Conservation (phyloP, 805 yeast species). For the Candida broadrunensis region DNA sequence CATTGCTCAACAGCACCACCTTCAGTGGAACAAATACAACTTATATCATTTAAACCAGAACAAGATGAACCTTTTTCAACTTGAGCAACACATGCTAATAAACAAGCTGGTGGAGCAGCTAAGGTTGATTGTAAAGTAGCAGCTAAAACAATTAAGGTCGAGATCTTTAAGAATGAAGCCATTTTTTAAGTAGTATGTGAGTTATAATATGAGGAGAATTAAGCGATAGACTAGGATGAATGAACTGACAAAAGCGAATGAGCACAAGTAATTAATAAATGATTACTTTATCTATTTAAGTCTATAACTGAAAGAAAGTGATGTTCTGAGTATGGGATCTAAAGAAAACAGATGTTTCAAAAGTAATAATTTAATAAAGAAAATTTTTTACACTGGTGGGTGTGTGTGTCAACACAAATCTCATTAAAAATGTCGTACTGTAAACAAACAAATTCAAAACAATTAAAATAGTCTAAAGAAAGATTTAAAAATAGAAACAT, state of each 20-base stretch:
- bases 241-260: background rate
- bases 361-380: no score
- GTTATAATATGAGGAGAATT: background rate
- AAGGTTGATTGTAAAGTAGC: conserved; percentile 45
- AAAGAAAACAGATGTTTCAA: no score
- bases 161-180: conserved; percentile 11
- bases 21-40: conserved; percentile 66
- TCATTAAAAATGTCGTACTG: background rate
- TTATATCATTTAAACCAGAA: conserved; percentile 56
- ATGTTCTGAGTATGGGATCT: no score
- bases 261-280: no score
- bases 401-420: no score
- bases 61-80: conserved; percentile 60
- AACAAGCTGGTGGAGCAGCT: conserved; percentile 88
- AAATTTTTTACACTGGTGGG: no score
- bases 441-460: background rate
- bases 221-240: conserved; percentile 5
- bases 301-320: no score
- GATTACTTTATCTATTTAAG: no score
- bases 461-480: background rate
- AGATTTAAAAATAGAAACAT: background rate
- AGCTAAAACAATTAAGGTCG: conserved; percentile 32
- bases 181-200: background rate
- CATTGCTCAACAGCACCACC: conserved; percentile 55
- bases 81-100: conserved; percentile 81